Evolutionary conservation across 306 rosid genomes (phyloP).

Genomic region (Prunus mume): DNA sequence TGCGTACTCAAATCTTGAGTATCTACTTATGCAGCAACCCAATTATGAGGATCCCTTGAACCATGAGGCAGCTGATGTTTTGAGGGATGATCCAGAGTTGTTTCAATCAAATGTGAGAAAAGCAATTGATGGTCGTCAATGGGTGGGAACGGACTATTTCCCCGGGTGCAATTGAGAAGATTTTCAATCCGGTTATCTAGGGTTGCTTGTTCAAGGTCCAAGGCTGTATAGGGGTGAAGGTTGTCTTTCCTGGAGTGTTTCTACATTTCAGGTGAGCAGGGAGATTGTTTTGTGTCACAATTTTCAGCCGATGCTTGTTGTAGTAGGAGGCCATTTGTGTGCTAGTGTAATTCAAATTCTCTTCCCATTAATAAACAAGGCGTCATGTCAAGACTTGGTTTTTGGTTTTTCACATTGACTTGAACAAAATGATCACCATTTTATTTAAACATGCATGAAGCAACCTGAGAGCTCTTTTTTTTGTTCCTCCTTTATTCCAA

Average conservation of each 20-base stretch:
- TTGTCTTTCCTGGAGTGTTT: neutral
- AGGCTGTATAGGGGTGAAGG: neutral
- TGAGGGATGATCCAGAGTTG: conserved; percentile 33
- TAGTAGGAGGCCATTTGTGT: neutral
- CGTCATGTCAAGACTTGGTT: neutral
- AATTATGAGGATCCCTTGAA: conserved; percentile 38
- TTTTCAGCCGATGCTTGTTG: neutral
- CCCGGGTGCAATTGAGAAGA: conserved; percentile 14
- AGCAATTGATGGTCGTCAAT: conserved; percentile 34
- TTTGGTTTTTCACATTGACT: neutral
- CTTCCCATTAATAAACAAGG: neutral
- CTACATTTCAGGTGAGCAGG: neutral
- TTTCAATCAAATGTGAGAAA: conserved; percentile 37
- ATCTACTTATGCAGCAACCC: conserved; percentile 25
- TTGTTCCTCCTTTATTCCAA: neutral
- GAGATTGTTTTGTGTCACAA: neutral
- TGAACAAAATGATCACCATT: neutral
- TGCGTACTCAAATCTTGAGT: neutral
- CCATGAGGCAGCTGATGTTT: conserved; percentile 41
- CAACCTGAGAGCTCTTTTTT: too few species aligned
- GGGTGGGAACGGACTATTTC: conserved; percentile 26
- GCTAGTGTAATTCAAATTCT: neutral
- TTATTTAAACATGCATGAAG: neutral
- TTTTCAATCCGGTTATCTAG: neutral
- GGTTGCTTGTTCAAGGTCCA: neutral